Conservation (phyloP, 495 filamentous ascomycete species). For the Rusavskia elegans region DNA sequence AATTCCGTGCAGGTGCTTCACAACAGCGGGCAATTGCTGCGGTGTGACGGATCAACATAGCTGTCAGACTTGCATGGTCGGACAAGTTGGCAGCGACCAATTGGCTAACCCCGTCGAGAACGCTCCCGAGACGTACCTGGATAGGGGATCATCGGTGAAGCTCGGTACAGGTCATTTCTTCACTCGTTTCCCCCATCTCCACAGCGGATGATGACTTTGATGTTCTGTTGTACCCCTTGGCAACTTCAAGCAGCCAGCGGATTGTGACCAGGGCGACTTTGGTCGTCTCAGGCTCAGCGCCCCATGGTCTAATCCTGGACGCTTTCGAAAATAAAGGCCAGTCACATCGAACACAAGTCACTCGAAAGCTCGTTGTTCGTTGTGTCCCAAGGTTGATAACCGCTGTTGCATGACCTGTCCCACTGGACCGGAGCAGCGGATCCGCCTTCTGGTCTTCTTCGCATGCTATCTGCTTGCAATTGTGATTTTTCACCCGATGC, state of each 20-base stretch:
- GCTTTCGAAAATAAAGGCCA: too few relatives aligned
- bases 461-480: neutral
- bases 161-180: neutral
- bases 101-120: neutral
- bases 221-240: too few relatives aligned
- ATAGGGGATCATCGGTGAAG: neutral
- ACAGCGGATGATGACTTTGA: too few relatives aligned
- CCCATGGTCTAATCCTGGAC: too few relatives aligned
- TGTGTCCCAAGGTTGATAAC: neutral
- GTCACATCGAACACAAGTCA: neutral
- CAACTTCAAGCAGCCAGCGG: too few relatives aligned
- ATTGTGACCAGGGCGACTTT: too few relatives aligned
- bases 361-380: neutral
- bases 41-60: neutral
- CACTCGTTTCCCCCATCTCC: too few relatives aligned
- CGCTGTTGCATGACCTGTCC: neutral
- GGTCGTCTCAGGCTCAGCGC: too few relatives aligned
- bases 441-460: neutral
- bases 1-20: neutral
- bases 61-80: neutral
- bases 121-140: neutral
- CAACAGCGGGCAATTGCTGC: neutral
- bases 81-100: neutral
- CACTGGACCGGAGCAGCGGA: neutral
- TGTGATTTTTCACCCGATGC: neutral